Evolutionary conservation across 129 eudicot species (phyloP).

Genomic region (Ambrosia trifida): DNA sequence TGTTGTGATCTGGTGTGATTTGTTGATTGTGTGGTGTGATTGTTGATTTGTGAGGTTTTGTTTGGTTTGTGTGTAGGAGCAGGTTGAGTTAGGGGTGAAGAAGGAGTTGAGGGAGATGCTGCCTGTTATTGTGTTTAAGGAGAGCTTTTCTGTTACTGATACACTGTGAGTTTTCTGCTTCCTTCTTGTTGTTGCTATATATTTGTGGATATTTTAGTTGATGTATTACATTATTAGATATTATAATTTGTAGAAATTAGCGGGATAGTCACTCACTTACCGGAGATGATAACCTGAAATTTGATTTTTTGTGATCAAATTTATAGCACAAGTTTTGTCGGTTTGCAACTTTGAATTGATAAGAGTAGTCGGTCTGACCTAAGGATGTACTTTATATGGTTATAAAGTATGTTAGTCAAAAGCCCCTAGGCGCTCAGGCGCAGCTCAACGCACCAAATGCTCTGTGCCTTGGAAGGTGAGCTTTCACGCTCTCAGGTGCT

Average conservation of each 20-base stretch:
- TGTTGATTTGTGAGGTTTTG: not conserved
- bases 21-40: not conserved
- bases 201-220: slow-evolving; percentile 1
- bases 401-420: not conserved
- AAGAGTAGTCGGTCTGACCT: not conserved
- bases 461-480: no score
- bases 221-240: slow-evolving; percentile 9
- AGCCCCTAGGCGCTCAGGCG: no score
- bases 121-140: slow-evolving; percentile 67
- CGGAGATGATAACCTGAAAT: not conserved
- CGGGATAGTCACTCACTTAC: not conserved
- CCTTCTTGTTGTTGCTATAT: not conserved
- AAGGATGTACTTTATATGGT: not conserved
- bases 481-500: no score
- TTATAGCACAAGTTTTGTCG: not conserved
- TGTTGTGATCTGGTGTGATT: no score
- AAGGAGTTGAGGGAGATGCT: slow-evolving; percentile 88
- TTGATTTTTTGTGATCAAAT: not conserved
- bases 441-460: no score
- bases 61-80: slow-evolving; percentile 17
- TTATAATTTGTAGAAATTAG: slow-evolving; percentile 17
- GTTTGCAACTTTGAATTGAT: slow-evolving; percentile 3
- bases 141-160: slow-evolving; percentile 77
- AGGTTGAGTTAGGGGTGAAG: slow-evolving; percentile 72
- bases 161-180: slow-evolving; percentile 57